Conservation (phyloP, 2,329 filamentous ascomycete species). For the Stemphylium vesicarium region DNA sequence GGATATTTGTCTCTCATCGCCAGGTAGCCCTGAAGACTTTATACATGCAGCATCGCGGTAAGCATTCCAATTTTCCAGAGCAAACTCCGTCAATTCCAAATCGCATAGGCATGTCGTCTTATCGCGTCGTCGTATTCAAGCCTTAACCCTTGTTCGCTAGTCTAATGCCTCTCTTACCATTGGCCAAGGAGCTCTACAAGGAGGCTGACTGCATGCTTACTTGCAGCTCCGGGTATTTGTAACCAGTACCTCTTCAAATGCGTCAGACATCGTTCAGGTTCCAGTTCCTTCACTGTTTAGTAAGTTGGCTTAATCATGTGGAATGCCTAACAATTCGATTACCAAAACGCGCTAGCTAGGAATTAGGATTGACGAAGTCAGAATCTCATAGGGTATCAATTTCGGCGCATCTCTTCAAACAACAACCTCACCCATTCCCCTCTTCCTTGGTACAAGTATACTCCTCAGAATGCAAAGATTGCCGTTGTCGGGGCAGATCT, state of each 20-base stretch:
- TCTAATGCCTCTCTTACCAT: slow-evolving; percentile 19
- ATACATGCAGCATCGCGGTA: neutral
- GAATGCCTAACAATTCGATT: no score
- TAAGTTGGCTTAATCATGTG: neutral
- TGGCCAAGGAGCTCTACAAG: slow-evolving; percentile 7
- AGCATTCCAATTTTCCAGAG: neutral
- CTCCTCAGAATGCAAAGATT: slow-evolving; percentile 54
- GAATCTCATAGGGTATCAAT: neutral
- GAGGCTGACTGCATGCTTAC: slow-evolving; percentile 33
- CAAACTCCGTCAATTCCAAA: neutral
- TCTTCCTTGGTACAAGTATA: slow-evolving; percentile 44
- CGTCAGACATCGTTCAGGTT: neutral
- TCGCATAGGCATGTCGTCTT: neutral
- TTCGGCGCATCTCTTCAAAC: neutral
- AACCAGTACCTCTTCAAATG: neutral
- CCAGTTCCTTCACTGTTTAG: neutral
- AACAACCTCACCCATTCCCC: slow-evolving; percentile 9
- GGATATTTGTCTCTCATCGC: neutral
- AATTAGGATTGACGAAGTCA: neutral
- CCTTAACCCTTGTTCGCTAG: slow-evolving; percentile 9
- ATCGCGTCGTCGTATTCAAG: neutral
- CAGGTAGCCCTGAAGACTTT: neutral
- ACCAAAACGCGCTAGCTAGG: no score
- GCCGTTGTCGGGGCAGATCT: slow-evolving; percentile 63
- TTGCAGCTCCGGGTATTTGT: slow-evolving; percentile 1